Percentiles rank a stretch among this genome's conserved stretches.
Evolutionary conservation across 192 early-diverging fungal genomes (phyloP).

Genomic region (Dissophora globulifera): DNA sequence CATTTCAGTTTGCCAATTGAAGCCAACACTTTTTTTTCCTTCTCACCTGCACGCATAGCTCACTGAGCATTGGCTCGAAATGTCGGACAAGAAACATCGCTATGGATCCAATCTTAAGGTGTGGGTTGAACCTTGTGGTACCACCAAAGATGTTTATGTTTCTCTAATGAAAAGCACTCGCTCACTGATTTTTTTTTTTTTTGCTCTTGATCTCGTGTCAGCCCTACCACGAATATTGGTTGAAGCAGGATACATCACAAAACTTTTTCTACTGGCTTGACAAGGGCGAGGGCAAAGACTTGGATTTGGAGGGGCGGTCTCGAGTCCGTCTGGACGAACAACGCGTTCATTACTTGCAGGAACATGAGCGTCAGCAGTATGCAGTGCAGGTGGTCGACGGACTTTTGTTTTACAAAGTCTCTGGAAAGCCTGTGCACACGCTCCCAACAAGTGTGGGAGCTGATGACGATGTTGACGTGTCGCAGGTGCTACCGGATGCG

Average conservation of each 20-base stretch:
- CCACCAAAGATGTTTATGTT: too few relatives aligned
- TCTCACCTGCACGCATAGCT: constrained; percentile 5
- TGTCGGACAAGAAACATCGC: constrained; percentile 54
- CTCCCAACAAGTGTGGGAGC: constrained; percentile 21
- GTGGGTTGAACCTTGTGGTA: neutral
- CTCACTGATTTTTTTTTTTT: too few relatives aligned
- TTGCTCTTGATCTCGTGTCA: too few relatives aligned
- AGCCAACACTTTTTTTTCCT: neutral
- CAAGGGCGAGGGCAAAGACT: constrained; percentile 42
- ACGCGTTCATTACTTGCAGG: constrained; percentile 43
- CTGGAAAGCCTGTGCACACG: constrained; percentile 47
- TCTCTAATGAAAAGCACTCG: too few relatives aligned
- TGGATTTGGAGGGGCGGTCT: constrained; percentile 34
- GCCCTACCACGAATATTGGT: constrained; percentile 54
- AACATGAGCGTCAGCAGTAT: constrained; percentile 46
- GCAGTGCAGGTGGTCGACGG: constrained; percentile 48
- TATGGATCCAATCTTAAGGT: constrained; percentile 59
- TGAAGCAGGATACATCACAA: constrained; percentile 43
- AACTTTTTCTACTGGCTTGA: constrained; percentile 60
- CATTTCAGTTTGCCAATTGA: too few relatives aligned
- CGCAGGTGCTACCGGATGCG: constrained; percentile 30
- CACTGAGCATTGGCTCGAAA: constrained; percentile 57
- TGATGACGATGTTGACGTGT: constrained; percentile 30
- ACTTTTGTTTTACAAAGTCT: constrained; percentile 36
- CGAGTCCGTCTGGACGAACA: constrained; percentile 41